These are phyloP conservation scores for Penicillium sp. DNA, from an alignment of 2,329 filamentous ascomycete genomes.

Conservation along the genomic window DNA sequence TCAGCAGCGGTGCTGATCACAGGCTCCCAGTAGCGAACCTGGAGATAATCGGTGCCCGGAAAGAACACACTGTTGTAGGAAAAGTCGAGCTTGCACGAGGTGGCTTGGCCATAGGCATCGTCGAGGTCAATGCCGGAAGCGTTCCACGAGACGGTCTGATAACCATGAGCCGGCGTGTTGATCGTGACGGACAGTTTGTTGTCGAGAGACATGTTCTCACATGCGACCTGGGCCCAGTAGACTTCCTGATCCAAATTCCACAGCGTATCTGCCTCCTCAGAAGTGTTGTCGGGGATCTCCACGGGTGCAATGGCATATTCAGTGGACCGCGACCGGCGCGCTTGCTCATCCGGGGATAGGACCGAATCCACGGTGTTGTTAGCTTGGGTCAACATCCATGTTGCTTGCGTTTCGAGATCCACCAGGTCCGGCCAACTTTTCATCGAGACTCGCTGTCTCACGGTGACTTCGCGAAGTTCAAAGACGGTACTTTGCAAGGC, in stretches of 20 bases:
- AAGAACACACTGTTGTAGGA: conserved; percentile 34
- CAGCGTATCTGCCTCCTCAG: conserved; percentile 25
- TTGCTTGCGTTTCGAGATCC: conserved; percentile 30
- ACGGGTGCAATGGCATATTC: conserved; percentile 36
- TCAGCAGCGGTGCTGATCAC: conserved; percentile 17
- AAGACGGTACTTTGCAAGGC: conserved; percentile 36
- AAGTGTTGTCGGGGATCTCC: conserved; percentile 28
- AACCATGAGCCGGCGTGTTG: conserved; percentile 17
- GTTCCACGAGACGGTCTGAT: conserved; percentile 30
- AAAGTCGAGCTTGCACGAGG: conserved; percentile 31
- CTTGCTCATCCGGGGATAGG: conserved; percentile 17
- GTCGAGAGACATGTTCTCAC: conserved; percentile 23
- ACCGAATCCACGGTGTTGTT: conserved; percentile 26
- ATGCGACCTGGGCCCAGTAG: conserved; percentile 33
- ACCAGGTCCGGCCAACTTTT: conserved; percentile 33
- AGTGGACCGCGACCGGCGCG: conserved; percentile 29
- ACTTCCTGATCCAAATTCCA: conserved; percentile 37
- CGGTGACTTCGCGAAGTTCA: conserved; percentile 32
- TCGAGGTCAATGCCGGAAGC: conserved; percentile 28
- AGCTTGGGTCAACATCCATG: conserved; percentile 33
- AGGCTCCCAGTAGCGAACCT: conserved; percentile 40
- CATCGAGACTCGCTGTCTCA: conserved; percentile 24
- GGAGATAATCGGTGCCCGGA: conserved; percentile 30
- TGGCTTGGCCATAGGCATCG: conserved; percentile 12
- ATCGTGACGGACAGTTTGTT: conserved; percentile 25